Conservation (phyloP, 2,329 filamentous ascomycete genomes). For the Fusarium tupiense region DNA sequence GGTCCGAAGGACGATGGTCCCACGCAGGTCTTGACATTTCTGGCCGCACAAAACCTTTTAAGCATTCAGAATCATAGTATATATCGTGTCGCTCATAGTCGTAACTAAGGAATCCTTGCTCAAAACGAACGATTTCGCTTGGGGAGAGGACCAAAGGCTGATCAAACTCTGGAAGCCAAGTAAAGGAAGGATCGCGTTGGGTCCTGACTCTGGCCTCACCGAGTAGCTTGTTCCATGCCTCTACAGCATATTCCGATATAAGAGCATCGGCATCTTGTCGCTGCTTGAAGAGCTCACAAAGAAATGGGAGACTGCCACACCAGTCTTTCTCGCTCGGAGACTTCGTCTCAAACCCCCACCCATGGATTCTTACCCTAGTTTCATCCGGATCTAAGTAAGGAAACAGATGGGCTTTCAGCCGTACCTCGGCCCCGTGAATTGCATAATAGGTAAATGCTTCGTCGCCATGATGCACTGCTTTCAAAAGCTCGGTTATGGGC, state of each 20-base stretch:
- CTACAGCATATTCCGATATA: background rate
- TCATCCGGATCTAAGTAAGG: background rate
- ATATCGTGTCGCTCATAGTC: accelerated
- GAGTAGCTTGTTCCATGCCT: background rate
- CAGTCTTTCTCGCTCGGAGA: background rate
- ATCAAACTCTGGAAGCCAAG: background rate
- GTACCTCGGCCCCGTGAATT: background rate
- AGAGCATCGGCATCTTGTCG: background rate
- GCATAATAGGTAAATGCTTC: accelerated
- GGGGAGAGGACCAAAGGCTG: background rate
- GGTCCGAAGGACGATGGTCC: background rate
- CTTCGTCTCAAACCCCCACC: background rate
- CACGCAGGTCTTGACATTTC: background rate
- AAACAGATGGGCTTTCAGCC: background rate
- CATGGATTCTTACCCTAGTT: background rate
- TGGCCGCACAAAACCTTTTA: accelerated
- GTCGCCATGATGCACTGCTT: background rate
- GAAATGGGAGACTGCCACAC: background rate
- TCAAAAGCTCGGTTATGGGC: background rate
- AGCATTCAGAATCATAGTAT: accelerated
- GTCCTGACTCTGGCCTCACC: background rate
- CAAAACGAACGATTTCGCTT: background rate
- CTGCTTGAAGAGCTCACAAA: background rate
- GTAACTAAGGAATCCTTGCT: accelerated
- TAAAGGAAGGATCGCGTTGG: background rate